These are phyloP conservation scores for Phylloporus sp. DNA, from an alignment of 768 basidiomycete genomes.

Conservation along the genomic window DNA sequence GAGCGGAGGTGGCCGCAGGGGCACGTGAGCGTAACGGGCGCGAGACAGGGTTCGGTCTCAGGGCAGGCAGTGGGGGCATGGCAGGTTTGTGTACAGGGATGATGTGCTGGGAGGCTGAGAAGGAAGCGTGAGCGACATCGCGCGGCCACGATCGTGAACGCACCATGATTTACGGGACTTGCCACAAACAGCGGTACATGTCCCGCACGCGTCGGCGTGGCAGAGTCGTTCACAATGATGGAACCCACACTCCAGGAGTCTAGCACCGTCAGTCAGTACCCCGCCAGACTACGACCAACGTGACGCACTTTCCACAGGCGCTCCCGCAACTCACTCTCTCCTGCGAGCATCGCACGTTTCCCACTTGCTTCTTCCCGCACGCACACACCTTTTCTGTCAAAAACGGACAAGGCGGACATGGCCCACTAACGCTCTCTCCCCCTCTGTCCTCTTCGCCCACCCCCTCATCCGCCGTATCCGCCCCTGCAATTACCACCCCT, in stretches of 20 bases:
- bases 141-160: conserved; percentile 16
- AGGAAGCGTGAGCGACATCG: neutral
- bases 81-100: conserved; percentile 74
- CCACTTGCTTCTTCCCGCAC: conserved; percentile 80
- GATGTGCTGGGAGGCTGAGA: conserved; percentile 57
- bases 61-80: conserved; percentile 87
- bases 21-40: conserved; percentile 65
- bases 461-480: conserved; percentile 24
- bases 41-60: conserved; percentile 72
- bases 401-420: conserved; percentile 85
- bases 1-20: conserved; percentile 81
- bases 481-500: conserved; percentile 35
- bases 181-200: conserved; percentile 72
- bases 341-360: conserved; percentile 80
- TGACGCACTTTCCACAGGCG: conserved; percentile 68
- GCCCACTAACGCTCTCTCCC: neutral
- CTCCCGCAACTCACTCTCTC: conserved; percentile 77
- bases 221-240: conserved; percentile 83
- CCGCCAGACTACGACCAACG: neutral
- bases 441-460: neutral
- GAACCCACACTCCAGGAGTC: conserved; percentile 76
- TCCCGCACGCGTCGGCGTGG: conserved; percentile 77
- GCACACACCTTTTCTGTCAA: conserved; percentile 77
- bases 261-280: conserved; percentile 19
- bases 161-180: conserved; percentile 85